Conservation (phyloP, 2,329 filamentous ascomycete species). For the Xylaria sp. region DNA sequence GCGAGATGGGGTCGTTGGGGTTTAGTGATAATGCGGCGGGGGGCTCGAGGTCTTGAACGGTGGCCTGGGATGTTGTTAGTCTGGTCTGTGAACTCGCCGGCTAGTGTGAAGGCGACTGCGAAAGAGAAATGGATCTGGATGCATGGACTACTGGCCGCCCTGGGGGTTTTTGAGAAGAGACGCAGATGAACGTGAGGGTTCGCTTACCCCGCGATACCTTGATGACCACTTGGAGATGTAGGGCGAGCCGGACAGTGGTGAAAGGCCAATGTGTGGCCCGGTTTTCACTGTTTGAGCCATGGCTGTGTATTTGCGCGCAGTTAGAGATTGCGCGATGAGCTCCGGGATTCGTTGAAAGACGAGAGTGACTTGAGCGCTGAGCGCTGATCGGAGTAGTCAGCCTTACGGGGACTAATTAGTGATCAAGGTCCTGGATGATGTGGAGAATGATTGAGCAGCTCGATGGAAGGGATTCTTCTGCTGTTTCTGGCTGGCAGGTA, state of each 20-base stretch:
- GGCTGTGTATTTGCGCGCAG: constrained; percentile 43
- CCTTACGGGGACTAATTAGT: neutral
- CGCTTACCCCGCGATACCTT: constrained; percentile 70
- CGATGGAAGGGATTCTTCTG: neutral
- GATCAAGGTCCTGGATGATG: neutral
- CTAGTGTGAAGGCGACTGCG: neutral
- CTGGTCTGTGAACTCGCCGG: neutral
- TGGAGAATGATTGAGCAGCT: neutral
- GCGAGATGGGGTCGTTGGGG: constrained; percentile 80
- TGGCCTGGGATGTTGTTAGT: constrained; percentile 68
- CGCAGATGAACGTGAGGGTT: neutral
- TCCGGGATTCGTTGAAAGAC: neutral
- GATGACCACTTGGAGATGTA: constrained; percentile 69
- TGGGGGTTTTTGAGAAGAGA: neutral
- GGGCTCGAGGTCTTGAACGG: constrained; percentile 95
- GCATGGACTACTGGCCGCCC: neutral
- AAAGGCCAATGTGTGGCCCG: constrained; percentile 41
- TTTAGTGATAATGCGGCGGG: constrained; percentile 90
- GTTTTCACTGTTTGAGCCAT: constrained; percentile 48
- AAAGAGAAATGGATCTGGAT: neutral
- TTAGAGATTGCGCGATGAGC: constrained; percentile 39
- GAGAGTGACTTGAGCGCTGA: neutral
- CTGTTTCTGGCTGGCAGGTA: neutral
- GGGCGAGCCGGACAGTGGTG: constrained; percentile 49
- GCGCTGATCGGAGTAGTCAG: neutral